A percentile compares a stretch with the other conserved stretches of the same genome.
Conservation (phyloP, 495 filamentous ascomycete genomes). For the Penicillium cinerascens region DNA sequence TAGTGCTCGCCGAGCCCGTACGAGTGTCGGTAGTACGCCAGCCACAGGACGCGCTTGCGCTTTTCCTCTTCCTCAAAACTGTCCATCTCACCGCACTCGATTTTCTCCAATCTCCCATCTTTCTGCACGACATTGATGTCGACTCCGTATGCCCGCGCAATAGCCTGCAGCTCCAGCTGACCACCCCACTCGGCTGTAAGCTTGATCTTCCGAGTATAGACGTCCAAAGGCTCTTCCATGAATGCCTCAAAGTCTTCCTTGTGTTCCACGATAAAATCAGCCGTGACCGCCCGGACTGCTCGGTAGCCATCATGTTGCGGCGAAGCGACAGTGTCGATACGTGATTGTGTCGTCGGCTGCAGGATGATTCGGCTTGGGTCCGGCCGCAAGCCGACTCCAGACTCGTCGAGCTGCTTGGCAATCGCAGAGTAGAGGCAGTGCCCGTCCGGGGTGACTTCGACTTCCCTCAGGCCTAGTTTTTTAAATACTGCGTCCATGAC, state of each 20-base stretch:
- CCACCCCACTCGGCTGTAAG: slow-evolving; percentile 97
- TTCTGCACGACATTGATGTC: slow-evolving; percentile 83
- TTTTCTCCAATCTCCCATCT: slow-evolving; percentile 71
- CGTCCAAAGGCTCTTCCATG: slow-evolving; percentile 76
- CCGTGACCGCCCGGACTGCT: slow-evolving; percentile 47
- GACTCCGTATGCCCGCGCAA: slow-evolving; percentile 78
- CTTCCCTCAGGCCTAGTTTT: slow-evolving; percentile 62
- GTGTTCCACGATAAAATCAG: slow-evolving; percentile 55
- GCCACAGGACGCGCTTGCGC: slow-evolving; percentile 61
- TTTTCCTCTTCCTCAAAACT: slow-evolving; percentile 45
- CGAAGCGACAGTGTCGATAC: slow-evolving; percentile 41
- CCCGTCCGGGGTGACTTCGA: slow-evolving; percentile 82
- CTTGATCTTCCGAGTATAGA: slow-evolving; percentile 71
- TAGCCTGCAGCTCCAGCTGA: slow-evolving; percentile 80
- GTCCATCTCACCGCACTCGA: slow-evolving; percentile 50
- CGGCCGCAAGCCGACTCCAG: slow-evolving; percentile 45
- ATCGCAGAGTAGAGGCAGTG: slow-evolving; percentile 96
- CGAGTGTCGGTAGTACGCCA: slow-evolving; percentile 91
- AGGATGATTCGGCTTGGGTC: slow-evolving; percentile 41
- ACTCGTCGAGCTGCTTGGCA: slow-evolving; percentile 68
- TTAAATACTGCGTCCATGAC: slow-evolving; percentile 65
- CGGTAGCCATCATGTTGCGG: slow-evolving; percentile 44
- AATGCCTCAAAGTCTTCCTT: slow-evolving; percentile 63
- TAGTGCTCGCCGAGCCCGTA: slow-evolving; percentile 96
- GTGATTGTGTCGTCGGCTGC: slow-evolving; percentile 33